These are phyloP conservation scores for Punica granatum DNA, from an alignment of 345 rosid genomes.

Conservation along the genomic window DNA sequence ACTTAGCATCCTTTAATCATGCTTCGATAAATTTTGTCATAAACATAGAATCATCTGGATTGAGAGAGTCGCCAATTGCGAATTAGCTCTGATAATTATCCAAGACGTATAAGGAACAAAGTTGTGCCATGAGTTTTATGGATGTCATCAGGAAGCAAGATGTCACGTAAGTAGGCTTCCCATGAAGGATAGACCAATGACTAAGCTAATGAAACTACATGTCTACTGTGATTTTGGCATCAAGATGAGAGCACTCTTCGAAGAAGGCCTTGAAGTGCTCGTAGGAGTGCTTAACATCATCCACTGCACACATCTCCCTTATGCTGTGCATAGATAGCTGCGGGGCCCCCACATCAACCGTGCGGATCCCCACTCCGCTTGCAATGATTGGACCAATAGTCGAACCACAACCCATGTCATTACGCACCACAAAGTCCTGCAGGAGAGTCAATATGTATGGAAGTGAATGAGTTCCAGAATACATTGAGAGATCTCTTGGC, in stretches of 20 bases:
- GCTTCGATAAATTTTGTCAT: too few relatives aligned
- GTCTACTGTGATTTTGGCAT: conserved; percentile 59
- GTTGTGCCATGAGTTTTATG: too few relatives aligned
- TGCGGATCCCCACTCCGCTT: conserved; percentile 88
- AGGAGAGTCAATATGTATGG: neutral
- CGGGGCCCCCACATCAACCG: conserved; percentile 95
- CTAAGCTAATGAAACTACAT: neutral
- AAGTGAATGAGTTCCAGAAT: neutral
- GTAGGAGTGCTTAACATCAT: conserved; percentile 72
- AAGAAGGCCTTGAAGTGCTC: conserved; percentile 91
- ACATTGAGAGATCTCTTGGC: neutral
- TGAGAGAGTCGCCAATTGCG: too few relatives aligned
- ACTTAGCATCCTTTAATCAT: neutral
- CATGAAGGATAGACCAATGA: too few relatives aligned
- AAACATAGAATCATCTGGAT: too few relatives aligned
- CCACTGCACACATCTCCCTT: conserved; percentile 90
- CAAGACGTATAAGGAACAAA: too few relatives aligned
- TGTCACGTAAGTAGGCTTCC: too few relatives aligned
- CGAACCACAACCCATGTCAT: conserved; percentile 91
- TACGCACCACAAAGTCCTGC: conserved; percentile 96
- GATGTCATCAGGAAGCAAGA: too few relatives aligned
- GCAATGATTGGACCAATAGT: conserved; percentile 97
- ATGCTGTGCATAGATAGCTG: conserved; percentile 98
- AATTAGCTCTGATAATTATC: too few relatives aligned
- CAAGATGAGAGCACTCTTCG: conserved; percentile 56